Percentiles rank a stretch among this genome's conserved stretches.
Conservation (phyloP, 192 early-diverging fungal species). For the Rhizophagus prolifer region DNA sequence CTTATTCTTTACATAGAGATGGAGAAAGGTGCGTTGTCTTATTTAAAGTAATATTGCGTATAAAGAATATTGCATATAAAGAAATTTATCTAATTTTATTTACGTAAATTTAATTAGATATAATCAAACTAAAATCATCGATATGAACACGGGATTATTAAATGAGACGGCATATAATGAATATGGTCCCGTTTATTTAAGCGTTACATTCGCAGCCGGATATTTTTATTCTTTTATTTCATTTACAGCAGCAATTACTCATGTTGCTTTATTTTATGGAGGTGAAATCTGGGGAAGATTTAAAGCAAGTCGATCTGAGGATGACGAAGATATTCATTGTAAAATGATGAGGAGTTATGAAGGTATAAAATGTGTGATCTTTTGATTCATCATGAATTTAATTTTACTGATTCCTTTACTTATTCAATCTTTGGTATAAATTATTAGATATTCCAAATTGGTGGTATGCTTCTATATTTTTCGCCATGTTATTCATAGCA, state of each 20-base stretch:
- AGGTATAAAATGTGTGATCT: background rate
- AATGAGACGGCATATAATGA: conserved; percentile 44
- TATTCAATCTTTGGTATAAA: background rate
- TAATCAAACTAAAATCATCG: conserved; percentile 53
- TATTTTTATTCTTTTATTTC: conserved; percentile 59
- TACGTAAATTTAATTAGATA: conserved; percentile 31
- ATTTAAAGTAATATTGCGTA: background rate
- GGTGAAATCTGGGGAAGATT: conserved; percentile 50
- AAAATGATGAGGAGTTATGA: conserved; percentile 44
- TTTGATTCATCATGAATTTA: background rate
- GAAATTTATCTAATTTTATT: background rate
- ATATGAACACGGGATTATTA: conserved; percentile 34
- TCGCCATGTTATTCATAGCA: conserved; percentile 34
- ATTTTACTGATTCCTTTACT: background rate
- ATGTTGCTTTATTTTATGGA: conserved; percentile 62
- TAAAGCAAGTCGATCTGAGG: conserved; percentile 24
- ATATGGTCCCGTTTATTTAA: conserved; percentile 49
- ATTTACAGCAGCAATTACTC: conserved; percentile 47
- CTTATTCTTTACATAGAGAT: conserved; percentile 13
- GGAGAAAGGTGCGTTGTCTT: background rate
- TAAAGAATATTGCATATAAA: too few species aligned
- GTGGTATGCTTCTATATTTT: conserved; percentile 51
- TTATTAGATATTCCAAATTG: conserved; percentile 55
- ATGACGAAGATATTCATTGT: conserved; percentile 40
- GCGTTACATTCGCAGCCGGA: conserved; percentile 51